Base-by-base conservation (phyloP, 1,284 basidiomycete species). In the Boletus chippewaensis region DNA sequence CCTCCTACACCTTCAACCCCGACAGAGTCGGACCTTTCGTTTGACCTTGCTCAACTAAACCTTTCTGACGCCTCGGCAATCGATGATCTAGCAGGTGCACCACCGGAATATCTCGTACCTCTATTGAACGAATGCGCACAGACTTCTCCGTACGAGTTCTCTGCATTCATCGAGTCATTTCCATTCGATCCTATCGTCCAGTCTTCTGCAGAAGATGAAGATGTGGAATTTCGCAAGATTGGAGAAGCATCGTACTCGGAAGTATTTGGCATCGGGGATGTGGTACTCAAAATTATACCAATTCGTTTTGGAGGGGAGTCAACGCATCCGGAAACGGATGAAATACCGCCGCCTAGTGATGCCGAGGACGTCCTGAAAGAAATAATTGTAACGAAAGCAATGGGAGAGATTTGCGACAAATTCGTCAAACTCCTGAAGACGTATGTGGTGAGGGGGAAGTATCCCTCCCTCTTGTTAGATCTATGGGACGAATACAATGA, bases 171-270 rank as follows among this genome's bases (percentile, higher is more conserved):
- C 38, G 77, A 84, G 56, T 79, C 79, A 26, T 90, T 91, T 60
- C 85, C 85, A 10, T 78, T 76, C 52, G 87, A 90, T 59, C 76
- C 79, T 13, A 72, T 84, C 52, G 74, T 84, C 20, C 74, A 63
- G 43, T 63, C 61, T 39, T 61, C 62, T 15, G 56, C 54, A 15
- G 53, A 55, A 26, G 60, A 59, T 29, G 60, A 56, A 24, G 60
- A 63, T 16, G 52, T 58, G 15, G 61, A 45, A 34, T 89, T 91
- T 67, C 74, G 72, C 56, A 99, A 99, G 71, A 84, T 97, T 48
- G 95, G 95, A 41, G 95, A 99, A 71, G 95, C 95, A 11, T 93
- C 90, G 44, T 99, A 90, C 68, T 96, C 93, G 0, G 95, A 99
- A 65, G 96, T 99, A n/a, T 99, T 92, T 70, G 85, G 85, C 4